Evolutionary conservation across 805 yeast genomes (phyloP).

Genomic region (Yamadazyma olivae): DNA sequence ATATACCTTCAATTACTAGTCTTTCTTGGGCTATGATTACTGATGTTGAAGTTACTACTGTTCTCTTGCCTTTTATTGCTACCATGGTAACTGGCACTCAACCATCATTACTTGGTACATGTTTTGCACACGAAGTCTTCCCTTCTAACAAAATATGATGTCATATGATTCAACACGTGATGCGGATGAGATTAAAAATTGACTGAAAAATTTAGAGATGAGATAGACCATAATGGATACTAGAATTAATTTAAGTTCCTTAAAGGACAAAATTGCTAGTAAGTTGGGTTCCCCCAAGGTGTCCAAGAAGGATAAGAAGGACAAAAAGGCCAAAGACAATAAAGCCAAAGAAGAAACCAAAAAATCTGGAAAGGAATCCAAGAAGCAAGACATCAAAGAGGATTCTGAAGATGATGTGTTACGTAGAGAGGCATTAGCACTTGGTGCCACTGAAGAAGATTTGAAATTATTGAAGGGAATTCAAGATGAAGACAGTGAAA

Average conservation of each 20-base stretch:
- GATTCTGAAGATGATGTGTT: conserved; percentile 37
- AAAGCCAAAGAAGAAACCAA: background rate
- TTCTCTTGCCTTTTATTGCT: too few species aligned
- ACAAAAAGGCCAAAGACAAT: conserved; percentile 10
- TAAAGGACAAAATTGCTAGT: conserved; percentile 61
- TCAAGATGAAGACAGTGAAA: conserved; percentile 52
- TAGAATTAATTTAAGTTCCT: conserved; percentile 49
- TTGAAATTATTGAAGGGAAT: conserved; percentile 58
- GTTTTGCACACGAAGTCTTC: too few species aligned
- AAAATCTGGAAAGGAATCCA: background rate
- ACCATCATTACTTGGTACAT: too few species aligned
- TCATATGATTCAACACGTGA: too few species aligned
- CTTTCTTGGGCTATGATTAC: too few species aligned
- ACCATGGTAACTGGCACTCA: too few species aligned
- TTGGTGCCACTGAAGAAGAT: conserved; percentile 89
- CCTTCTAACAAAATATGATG: too few species aligned
- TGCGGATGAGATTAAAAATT: conserved; percentile 7
- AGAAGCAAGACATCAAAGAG: too few species aligned
- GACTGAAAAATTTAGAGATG: conserved; percentile 6
- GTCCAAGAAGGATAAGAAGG: conserved; percentile 15
- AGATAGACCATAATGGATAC: conserved; percentile 35
- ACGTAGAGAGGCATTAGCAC: conserved; percentile 69
- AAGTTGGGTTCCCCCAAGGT: conserved; percentile 35
- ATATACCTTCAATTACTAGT: too few species aligned
- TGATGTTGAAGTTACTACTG: too few species aligned